These are phyloP conservation scores for Eucalyptus erythrocorys DNA, from an alignment of 345 rosid species.

Conservation along the genomic window DNA sequence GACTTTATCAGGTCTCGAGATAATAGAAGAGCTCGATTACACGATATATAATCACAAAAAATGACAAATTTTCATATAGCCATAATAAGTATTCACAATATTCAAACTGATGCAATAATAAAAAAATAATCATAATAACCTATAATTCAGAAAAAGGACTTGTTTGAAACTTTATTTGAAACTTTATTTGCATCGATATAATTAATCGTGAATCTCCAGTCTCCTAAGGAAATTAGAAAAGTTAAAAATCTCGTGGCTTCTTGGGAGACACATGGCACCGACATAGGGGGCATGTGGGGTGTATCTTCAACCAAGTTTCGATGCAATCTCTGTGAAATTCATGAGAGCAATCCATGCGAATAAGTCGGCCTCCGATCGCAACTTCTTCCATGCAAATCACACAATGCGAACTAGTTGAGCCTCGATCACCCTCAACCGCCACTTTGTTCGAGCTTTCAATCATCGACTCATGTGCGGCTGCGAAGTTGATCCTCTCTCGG, in stretches of 20 bases:
- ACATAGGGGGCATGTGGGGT: not conserved
- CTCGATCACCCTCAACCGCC: not conserved
- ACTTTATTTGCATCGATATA: no score
- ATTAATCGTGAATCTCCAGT: no score
- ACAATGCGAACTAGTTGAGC: not conserved
- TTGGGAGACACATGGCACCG: not conserved
- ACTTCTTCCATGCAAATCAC: not conserved
- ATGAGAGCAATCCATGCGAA: not conserved
- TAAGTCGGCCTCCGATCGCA: not conserved
- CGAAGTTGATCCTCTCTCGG: not conserved
- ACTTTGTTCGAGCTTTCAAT: not conserved
- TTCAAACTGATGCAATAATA: no score
- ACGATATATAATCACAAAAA: no score
- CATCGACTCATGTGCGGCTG: not conserved
- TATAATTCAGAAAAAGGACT: no score
- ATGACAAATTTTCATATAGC: no score
- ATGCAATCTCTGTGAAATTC: not conserved
- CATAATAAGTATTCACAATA: no score
- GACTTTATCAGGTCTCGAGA: no score
- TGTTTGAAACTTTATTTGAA: no score
- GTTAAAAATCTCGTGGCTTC: not conserved
- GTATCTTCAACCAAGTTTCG: not conserved
- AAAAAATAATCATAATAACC: no score
- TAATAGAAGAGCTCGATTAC: no score
- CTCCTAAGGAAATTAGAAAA: no score